Evolutionary conservation across 2,329 filamentous ascomycete species (phyloP).

Genomic region (Allantophomopsis cytisporea): DNA sequence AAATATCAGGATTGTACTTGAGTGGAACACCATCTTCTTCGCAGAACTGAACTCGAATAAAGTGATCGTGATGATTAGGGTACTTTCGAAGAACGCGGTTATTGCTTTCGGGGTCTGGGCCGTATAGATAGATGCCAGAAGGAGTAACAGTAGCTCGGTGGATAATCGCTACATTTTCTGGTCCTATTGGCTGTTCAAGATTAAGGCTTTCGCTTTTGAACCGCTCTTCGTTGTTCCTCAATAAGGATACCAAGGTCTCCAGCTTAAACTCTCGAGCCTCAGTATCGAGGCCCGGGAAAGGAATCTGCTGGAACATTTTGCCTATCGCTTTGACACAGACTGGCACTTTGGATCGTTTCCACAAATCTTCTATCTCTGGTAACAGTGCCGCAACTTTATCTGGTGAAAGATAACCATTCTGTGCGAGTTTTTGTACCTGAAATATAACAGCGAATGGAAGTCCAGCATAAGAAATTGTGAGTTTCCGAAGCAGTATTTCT

Average conservation of each 20-base stretch:
- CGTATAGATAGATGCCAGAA: slow-evolving; percentile 38
- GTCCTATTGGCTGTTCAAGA: not conserved
- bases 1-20: slow-evolving; percentile 37
- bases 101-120: slow-evolving; percentile 51
- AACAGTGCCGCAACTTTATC: slow-evolving; percentile 29
- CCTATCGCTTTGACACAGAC: slow-evolving; percentile 40
- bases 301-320: slow-evolving; percentile 34
- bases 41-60: slow-evolving; percentile 57
- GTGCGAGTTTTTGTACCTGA: slow-evolving; percentile 48
- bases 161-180: slow-evolving; percentile 12
- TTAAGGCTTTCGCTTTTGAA: slow-evolving; percentile 13
- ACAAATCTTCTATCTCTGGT: slow-evolving; percentile 22
- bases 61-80: slow-evolving; percentile 41
- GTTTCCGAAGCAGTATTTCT: slow-evolving; percentile 5
- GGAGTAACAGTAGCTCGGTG: slow-evolving; percentile 36
- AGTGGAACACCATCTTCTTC: slow-evolving; percentile 61
- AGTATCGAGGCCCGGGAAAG: slow-evolving; percentile 36
- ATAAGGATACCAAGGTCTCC: slow-evolving; percentile 26
- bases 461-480: slow-evolving; percentile 14
- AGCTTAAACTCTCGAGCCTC: slow-evolving; percentile 28
- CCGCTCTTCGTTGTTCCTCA: slow-evolving; percentile 23
- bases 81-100: slow-evolving; percentile 63
- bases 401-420: slow-evolving; percentile 49
- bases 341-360: slow-evolving; percentile 15
- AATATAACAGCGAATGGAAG: slow-evolving; percentile 42